Base-by-base conservation (phyloP, 257 asterid species). In the Ligustrum vulgare region DNA sequence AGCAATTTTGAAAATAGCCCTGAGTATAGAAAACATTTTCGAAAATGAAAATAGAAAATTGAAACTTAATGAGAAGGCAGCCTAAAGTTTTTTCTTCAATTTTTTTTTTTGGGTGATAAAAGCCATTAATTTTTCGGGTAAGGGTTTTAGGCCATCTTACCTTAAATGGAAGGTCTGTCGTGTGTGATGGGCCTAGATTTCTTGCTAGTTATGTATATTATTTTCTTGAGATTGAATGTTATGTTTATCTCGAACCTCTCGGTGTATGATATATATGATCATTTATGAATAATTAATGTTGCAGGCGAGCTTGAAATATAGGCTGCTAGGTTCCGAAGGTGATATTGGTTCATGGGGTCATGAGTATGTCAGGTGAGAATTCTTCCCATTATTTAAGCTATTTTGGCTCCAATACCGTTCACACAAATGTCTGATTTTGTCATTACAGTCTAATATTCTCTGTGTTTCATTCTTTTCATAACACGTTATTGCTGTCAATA, bases 311-410 rank as follows among this genome's bases (percentile, higher is more conserved):
- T 86, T 95, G 83, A 91, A 91, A 80, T 95, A 90, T 86, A 90
- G 99, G 79, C 83, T 95, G 49, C 78, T 89, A 75, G 99, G 99
- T 74, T 88, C 98, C 35, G 94, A 87, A 18, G 96, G 94, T 79
- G 97, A 91, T 71, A 89, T 93, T 82, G 98, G 98, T 73, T 95
- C 97, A 15, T 93, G 98, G 99, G 99, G 99, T 75, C 98, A 93
- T 78, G 99, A 95, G 80, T 95, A 95, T 82, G 97, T 91, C 70
- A 86, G 99, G 99, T 94, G 79, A 84, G 89, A 73, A 47, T 32
- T 73, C 23, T 28, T 6, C 45, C 67, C 49, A 5, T 31, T 33
- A 10, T 72, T 1, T 79, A 45, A 16, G 20, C 70, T 47, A 36
- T 77, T 65, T 37, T 6, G 5, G 79, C 51, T 22, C 67, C 49